A percentile compares a stretch with the other conserved stretches of the same genome.
phyloP scores from a whole-genome alignment of 2,329 filamentous ascomycete genomes.

The Beauveria sp. region DNA sequence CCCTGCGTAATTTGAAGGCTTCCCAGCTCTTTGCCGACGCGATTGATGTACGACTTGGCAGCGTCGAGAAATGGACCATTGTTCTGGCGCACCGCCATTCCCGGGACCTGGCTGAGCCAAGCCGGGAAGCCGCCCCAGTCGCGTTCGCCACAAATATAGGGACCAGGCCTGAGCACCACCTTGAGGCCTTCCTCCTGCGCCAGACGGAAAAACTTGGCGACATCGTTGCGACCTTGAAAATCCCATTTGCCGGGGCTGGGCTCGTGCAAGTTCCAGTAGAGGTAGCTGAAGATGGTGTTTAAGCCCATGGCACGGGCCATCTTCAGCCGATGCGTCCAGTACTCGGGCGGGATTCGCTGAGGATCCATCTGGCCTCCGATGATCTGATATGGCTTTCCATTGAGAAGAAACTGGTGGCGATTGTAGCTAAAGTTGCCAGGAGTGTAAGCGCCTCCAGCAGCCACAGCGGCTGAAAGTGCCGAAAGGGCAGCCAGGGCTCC shows the following conservation, averaged over 20 bases:
- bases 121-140: conserved; percentile 43
- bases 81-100: conserved; percentile 32
- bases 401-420: conserved; percentile 29
- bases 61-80: conserved; percentile 32
- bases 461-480: background rate
- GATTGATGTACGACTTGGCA: conserved; percentile 29
- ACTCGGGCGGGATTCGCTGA: conserved; percentile 38
- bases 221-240: conserved; percentile 31
- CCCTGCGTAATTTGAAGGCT: conserved; percentile 32
- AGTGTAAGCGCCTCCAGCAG: background rate
- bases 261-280: conserved; percentile 44
- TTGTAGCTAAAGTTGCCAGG: conserved; percentile 30
- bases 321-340: conserved; percentile 51
- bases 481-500: background rate
- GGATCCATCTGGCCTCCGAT: conserved; percentile 44
- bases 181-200: conserved; percentile 36
- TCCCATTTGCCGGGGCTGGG: conserved; percentile 32
- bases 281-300: conserved; percentile 51
- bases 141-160: conserved; percentile 41
- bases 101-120: conserved; percentile 35
- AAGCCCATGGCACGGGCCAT: conserved; percentile 82
- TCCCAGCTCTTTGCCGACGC: conserved; percentile 29
- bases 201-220: conserved; percentile 36
- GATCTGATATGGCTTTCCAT: conserved; percentile 33
- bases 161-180: conserved; percentile 37